phyloP scores from a whole-genome alignment of 371 early-diverging fungal genomes.

The Umbelopsis sp. region DNA sequence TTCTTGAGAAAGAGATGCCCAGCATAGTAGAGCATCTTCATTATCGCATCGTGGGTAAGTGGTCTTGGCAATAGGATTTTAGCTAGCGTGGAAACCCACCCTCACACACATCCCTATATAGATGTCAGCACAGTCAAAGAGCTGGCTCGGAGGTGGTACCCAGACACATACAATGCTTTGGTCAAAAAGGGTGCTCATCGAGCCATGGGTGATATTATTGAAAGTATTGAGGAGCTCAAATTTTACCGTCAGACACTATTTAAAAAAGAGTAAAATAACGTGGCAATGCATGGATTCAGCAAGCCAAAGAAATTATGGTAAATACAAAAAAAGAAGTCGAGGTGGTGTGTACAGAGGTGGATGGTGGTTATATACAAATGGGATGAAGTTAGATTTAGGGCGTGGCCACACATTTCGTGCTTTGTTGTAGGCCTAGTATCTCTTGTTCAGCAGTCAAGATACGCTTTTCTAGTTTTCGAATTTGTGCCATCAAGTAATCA shows the following conservation, averaged over 20 bases:
- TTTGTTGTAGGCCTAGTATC: background rate
- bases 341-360: background rate
- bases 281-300: background rate
- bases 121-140: constrained; percentile 95
- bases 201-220: constrained; percentile 90
- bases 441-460: background rate
- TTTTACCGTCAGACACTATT: constrained; percentile 72
- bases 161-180: constrained; percentile 49
- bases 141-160: constrained; percentile 78
- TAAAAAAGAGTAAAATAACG: background rate
- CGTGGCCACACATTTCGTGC: background rate
- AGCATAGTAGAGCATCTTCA: constrained; percentile 76
- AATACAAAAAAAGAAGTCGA: background rate
- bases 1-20: constrained; percentile 85
- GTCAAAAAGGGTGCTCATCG: constrained; percentile 66
- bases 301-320: no score
- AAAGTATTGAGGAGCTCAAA: constrained; percentile 86
- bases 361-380: background rate
- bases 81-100: background rate
- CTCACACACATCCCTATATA: constrained; percentile 21
- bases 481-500: constrained; percentile 1
- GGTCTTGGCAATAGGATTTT: background rate
- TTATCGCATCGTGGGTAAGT: constrained; percentile 80
- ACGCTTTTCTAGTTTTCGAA: constrained; percentile 12
- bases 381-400: background rate